Evolutionary conservation across 2,329 filamentous ascomycete genomes (phyloP).

Genomic region (Trichoderma sp.): DNA sequence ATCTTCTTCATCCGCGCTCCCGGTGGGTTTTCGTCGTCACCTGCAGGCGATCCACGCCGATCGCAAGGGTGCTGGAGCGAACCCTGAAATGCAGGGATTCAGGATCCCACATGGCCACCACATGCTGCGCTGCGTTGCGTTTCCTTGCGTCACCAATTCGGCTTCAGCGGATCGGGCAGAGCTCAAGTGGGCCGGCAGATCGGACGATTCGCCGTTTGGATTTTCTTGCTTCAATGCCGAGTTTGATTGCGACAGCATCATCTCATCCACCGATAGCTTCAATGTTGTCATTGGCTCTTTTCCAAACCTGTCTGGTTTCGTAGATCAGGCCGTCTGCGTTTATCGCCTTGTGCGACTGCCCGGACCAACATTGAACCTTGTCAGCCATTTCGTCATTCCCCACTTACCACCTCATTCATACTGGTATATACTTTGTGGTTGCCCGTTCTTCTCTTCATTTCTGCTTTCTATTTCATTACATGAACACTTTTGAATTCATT

Average conservation of each 20-base stretch:
- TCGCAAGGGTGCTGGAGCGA: slow-evolving; percentile 3
- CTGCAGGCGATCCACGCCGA: slow-evolving; percentile 8
- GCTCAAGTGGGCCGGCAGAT: not conserved
- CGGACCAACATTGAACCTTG: not conserved
- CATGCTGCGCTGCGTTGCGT: slow-evolving; percentile 1
- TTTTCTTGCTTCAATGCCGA: not conserved
- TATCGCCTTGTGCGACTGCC: not conserved
- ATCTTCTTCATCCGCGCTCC: not conserved
- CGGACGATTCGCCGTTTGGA: not conserved
- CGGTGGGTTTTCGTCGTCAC: slow-evolving; percentile 4
- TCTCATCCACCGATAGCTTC: not conserved
- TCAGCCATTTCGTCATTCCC: slow-evolving; percentile 13
- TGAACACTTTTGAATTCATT: not conserved
- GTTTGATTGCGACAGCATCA: not conserved
- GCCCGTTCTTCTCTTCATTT: not conserved
- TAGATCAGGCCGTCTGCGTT: not conserved
- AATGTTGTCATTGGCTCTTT: not conserved
- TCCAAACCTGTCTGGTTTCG: not conserved
- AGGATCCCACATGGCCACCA: not conserved
- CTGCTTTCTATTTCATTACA: not conserved
- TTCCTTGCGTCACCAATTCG: slow-evolving; percentile 15
- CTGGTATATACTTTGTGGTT: not conserved
- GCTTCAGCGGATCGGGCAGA: slow-evolving; percentile 3
- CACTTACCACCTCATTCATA: not conserved
- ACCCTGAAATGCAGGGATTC: slow-evolving; percentile 18